phyloP scores from a whole-genome alignment of 169 alveolate species.

The Plasmodium vivax region DNA sequence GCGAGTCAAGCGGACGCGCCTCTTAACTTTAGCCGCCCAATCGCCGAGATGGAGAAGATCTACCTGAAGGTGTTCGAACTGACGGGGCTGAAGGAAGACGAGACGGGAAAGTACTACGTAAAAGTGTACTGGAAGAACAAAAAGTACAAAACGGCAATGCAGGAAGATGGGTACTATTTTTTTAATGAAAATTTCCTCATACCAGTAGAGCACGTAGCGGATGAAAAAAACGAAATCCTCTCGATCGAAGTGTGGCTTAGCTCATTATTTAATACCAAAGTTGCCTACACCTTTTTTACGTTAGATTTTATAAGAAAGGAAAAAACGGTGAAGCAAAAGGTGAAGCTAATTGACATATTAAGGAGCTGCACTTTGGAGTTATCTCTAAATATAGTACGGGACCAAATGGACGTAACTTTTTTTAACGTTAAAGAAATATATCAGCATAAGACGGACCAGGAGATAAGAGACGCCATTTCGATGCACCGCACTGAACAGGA shows the following conservation, averaged over 20 bases:
- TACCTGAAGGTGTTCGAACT: slow-evolving; percentile 36
- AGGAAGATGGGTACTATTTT: background rate
- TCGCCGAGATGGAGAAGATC: slow-evolving; percentile 17
- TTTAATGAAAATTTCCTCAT: slow-evolving; percentile 18
- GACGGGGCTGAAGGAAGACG: background rate
- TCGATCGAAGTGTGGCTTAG: slow-evolving; percentile 38
- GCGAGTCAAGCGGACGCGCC: background rate
- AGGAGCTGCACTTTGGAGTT: slow-evolving; percentile 29
- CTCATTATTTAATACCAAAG: slow-evolving; percentile 18
- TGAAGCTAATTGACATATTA: slow-evolving; percentile 23
- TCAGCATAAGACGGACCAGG: background rate
- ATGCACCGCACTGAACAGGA: background rate
- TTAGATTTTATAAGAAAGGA: slow-evolving; percentile 24
- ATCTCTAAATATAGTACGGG: slow-evolving; percentile 14
- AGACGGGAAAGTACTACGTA: background rate
- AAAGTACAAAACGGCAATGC: slow-evolving; percentile 27
- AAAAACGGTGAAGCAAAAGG: slow-evolving; percentile 29
- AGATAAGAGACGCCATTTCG: slow-evolving; percentile 23
- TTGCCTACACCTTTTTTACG: slow-evolving; percentile 47
- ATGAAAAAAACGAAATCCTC: background rate
- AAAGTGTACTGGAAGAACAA: slow-evolving; percentile 54
- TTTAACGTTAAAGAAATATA: slow-evolving; percentile 33
- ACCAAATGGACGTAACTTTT: slow-evolving; percentile 25
- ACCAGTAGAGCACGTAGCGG: slow-evolving; percentile 5
- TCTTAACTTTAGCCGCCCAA: background rate